Base-by-base conservation (phyloP, 2,329 filamentous ascomycete species). In the Drechslerella dactyloides region DNA sequence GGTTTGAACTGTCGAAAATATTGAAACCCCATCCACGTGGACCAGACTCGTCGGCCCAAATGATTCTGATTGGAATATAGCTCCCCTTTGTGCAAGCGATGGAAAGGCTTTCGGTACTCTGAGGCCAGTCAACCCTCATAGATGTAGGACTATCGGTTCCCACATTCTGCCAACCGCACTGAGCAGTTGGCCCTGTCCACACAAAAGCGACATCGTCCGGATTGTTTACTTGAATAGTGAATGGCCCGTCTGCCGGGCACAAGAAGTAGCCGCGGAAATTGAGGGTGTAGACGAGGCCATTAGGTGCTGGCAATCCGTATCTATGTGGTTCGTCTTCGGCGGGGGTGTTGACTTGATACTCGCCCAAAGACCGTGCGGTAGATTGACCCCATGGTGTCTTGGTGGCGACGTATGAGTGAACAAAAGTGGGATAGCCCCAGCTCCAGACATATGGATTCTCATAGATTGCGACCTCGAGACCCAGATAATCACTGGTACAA, bases 381-480 rank as follows among this genome's bases (percentile, higher is more conserved):
- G 40, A 44, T 44, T 8, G 7, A 44, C 40, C 40, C 40, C 6
- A 44, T 44, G 40, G 40, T 44, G 5, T 4, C 40, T 44, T 44
- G 40, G 40, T 44, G n/a, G 40, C 40, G 40, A 44, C 40, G n/a
- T 44, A 44, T 4, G 5, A 8, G 40, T 44, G 15, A 5, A 10
- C 15, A 17, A 44, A 44, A 10, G 7, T n/a, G 17, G n/a, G 40
- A 17, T 44, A 44, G 5, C 17, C 40, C 40, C 17, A n/a, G 40
- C 7, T 17, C 40, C n/a, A 8, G 40, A 37, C 33, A 6, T n/a
- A 44, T 17, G 40, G 40, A 17, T 44, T 44, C 40, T 44, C 40
- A 44, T 44, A 44, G 40, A 44, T 44, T 44, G 40, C 40, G 40
- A 44, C 40, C 7, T 44, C 40, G 40, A 44, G n/a, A n/a, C 40